Percentiles rank a stretch among this genome's conserved stretches.
phyloP scores from a whole-genome alignment of 202 grass and related monocot genomes.

The Schoenoplectus triqueter region DNA sequence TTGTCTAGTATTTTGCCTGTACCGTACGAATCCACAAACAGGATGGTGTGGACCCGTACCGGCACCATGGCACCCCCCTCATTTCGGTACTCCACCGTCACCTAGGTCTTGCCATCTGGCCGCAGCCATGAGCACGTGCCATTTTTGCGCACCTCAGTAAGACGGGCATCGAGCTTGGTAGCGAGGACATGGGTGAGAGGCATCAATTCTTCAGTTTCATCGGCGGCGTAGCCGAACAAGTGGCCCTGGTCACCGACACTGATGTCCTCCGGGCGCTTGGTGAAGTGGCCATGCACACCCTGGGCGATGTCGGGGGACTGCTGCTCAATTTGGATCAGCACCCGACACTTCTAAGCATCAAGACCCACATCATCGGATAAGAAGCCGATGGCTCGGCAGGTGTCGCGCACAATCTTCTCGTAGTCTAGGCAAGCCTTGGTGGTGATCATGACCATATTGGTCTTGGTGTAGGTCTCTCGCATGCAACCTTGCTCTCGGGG shows the following conservation, averaged over 20 bases:
- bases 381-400: conserved; percentile 88
- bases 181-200: conserved; percentile 94
- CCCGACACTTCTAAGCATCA: conserved; percentile 82
- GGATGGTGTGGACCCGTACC: conserved; percentile 90
- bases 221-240: conserved; percentile 97
- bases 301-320: conserved; percentile 98
- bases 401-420: conserved; percentile 99
- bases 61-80: conserved; percentile 91
- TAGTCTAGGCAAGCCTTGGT: conserved; percentile 92
- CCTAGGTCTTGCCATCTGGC: conserved; percentile 95
- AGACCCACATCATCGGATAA: conserved; percentile 84
- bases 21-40: conserved; percentile 82
- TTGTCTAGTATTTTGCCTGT: conserved; percentile 81
- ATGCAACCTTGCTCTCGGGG: conserved; percentile 97
- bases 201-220: conserved; percentile 96
- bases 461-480: conserved; percentile 98
- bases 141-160: conserved; percentile 96
- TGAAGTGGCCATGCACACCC: conserved; percentile 97
- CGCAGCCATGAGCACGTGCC: conserved; percentile 86
- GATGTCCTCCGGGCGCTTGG: conserved; percentile 90
- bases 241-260: conserved; percentile 94
- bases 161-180: conserved; percentile 79
- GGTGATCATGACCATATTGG: conserved; percentile 99
- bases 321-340: conserved; percentile 98
- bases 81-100: conserved; percentile 81